Base-by-base conservation (phyloP, 1,284 basidiomycete species). In the Microbotryomycetes sp. region DNA sequence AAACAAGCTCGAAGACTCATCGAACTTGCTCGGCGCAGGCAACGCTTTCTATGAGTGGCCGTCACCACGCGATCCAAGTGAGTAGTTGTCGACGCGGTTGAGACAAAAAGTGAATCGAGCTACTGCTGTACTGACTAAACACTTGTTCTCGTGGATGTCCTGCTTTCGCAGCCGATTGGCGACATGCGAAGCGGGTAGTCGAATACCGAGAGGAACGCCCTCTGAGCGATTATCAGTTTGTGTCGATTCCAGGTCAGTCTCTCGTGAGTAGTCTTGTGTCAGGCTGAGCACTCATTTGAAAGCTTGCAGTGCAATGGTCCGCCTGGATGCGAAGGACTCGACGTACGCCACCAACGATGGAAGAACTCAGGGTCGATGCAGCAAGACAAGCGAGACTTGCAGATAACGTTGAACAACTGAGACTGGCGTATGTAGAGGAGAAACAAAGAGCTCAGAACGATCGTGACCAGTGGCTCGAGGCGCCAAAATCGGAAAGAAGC, bases 31-130 rank as follows among this genome's bases (percentile, higher is more conserved):
- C 49, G 54, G 42, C 54, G 15, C 53, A 67, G 66, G 66, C 15
- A 68, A 68, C 59, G 14, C 54, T 6, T 68, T 68, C 54, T 68
- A 59, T 32, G 66, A 68, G 47, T 54, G 51, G 3, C 66, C 65
- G 19, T 56, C 61, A 12, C 55, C 56, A 0, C 55, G 59, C 16
- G 50, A 31, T 58, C 19, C 36, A 23, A 52, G 50, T 52, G n/a
- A 4, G 7, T 49, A 26, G 19, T 46, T 15, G 19, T 23, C 29
- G 22, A 29, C 26, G 2, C 15, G 15, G 36, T 5, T 25, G 53
- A 14, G 19, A 19, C 22, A 12, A 54, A 14, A 36, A 36, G 31
- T 30, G 45, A 28, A 7, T 19, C 31, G 16, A 4, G 26, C 51
- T 12, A n/a, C 25, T 65, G 32, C 49, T 53, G 15, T 5, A 4